Percentiles rank a stretch among this genome's conserved stretches.
These are phyloP conservation scores for Fusarium miscanthi DNA, from an alignment of 2,329 filamentous ascomycete genomes.

Conservation along the genomic window DNA sequence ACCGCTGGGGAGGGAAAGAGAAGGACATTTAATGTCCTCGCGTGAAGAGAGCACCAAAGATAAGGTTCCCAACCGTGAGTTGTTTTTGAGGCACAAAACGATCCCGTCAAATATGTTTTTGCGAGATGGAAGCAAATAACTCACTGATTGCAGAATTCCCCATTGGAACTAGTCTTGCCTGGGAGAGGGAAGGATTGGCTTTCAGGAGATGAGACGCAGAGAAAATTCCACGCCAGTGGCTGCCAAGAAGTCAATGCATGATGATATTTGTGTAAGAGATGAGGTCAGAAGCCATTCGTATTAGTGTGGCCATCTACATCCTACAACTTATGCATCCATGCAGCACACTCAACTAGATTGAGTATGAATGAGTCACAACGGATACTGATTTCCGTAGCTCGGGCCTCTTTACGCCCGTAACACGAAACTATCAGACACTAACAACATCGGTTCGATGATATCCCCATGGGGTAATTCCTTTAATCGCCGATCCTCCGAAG, in stretches of 20 bases:
- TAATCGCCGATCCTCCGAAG: conserved; percentile 37
- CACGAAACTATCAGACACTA: neutral
- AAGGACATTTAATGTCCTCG: too few relatives aligned
- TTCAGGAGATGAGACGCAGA: too few relatives aligned
- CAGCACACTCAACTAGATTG: fast-evolving
- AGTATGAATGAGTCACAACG: neutral
- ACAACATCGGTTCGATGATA: neutral
- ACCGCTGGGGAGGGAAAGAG: too few relatives aligned
- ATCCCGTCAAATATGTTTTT: too few relatives aligned
- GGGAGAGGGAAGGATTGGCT: too few relatives aligned
- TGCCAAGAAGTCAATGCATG: neutral
- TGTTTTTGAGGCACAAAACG: too few relatives aligned
- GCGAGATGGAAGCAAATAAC: too few relatives aligned
- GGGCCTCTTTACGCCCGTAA: neutral
- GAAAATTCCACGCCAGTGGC: neutral
- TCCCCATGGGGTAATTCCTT: conserved; percentile 33
- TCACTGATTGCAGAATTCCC: too few relatives aligned
- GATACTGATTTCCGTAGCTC: neutral
- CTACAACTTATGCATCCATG: fast-evolving
- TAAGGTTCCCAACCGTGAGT: too few relatives aligned
- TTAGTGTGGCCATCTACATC: fast-evolving
- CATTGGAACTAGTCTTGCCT: too few relatives aligned
- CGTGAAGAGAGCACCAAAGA: too few relatives aligned
- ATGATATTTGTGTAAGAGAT: neutral
- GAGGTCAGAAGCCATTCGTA: neutral